Conservation (phyloP, 352 stramenopile genomes). For the Phytophthora pseudosyringae region DNA sequence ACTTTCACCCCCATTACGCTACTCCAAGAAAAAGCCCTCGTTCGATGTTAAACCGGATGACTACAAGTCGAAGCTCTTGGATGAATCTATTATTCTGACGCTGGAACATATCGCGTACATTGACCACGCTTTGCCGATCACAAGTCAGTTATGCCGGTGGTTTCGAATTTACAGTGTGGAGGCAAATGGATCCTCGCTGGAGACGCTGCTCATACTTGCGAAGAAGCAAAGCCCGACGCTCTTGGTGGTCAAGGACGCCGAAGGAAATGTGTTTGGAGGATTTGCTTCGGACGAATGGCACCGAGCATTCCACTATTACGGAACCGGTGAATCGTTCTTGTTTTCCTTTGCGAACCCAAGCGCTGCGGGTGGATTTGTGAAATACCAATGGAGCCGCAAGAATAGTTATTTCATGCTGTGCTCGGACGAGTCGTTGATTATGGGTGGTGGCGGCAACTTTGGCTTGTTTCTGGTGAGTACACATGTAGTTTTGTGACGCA, state of each 20-base stretch:
- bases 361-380: conserved; percentile 54
- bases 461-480: conserved; percentile 85
- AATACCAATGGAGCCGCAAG: conserved; percentile 87
- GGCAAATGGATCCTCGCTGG: conserved; percentile 74
- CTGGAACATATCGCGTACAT: conserved; percentile 73
- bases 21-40: conserved; percentile 54
- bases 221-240: conserved; percentile 81
- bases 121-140: conserved; percentile 77
- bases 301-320: conserved; percentile 86
- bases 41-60: conserved; percentile 68
- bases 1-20: conserved; percentile 30
- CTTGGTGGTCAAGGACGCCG: conserved; percentile 80
- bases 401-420: conserved; percentile 94
- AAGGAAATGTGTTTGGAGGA: conserved; percentile 83
- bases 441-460: conserved; percentile 91
- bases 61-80: conserved; percentile 79
- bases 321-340: conserved; percentile 89
- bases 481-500: neutral
- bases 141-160: conserved; percentile 83
- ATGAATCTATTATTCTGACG: conserved; percentile 73
- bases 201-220: conserved; percentile 71
- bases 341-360: conserved; percentile 77
- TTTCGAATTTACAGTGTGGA: conserved; percentile 85
- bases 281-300: conserved; percentile 86
- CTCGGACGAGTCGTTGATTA: conserved; percentile 90